phyloP scores from a whole-genome alignment of 768 basidiomycete species.

The Boletus coccyginus region DNA sequence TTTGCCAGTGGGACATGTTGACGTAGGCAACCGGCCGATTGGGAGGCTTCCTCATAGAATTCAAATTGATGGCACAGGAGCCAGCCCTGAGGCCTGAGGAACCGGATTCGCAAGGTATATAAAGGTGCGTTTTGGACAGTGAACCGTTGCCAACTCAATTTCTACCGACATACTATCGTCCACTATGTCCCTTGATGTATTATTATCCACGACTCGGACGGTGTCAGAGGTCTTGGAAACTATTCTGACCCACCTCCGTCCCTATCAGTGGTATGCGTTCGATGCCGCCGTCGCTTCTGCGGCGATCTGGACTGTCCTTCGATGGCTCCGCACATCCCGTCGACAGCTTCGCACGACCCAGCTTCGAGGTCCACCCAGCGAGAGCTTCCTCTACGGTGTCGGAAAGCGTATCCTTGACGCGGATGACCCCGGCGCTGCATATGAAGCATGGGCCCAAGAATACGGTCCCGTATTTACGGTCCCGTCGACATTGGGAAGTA shows the following conservation, averaged over 20 bases:
- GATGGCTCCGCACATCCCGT: not conserved
- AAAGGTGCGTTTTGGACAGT: no score
- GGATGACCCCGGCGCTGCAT: conserved; percentile 1
- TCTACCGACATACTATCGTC: not conserved
- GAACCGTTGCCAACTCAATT: no score
- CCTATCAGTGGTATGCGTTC: not conserved
- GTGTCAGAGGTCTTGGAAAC: not conserved
- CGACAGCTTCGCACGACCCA: conserved; percentile 7
- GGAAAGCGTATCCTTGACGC: conserved; percentile 2
- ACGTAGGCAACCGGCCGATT: no score
- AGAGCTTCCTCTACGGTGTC: conserved; percentile 15
- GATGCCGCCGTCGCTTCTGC: not conserved
- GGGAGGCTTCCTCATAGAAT: no score
- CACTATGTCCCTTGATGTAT: not conserved
- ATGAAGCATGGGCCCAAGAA: conserved; percentile 22
- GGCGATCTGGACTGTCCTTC: conserved; percentile 7
- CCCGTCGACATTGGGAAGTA: conserved; percentile 13
- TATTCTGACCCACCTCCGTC: not conserved
- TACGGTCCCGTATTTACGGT: conserved; percentile 18
- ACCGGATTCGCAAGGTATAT: no score
- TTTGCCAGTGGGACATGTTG: no score
- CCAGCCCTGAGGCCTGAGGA: no score
- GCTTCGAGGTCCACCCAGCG: conserved; percentile 7
- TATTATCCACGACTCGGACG: not conserved
- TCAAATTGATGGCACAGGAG: no score